Percentiles rank a stretch among this genome's conserved stretches.
phyloP scores from a whole-genome alignment of 2,329 filamentous ascomycete species.

The Ascochyta lentis region DNA sequence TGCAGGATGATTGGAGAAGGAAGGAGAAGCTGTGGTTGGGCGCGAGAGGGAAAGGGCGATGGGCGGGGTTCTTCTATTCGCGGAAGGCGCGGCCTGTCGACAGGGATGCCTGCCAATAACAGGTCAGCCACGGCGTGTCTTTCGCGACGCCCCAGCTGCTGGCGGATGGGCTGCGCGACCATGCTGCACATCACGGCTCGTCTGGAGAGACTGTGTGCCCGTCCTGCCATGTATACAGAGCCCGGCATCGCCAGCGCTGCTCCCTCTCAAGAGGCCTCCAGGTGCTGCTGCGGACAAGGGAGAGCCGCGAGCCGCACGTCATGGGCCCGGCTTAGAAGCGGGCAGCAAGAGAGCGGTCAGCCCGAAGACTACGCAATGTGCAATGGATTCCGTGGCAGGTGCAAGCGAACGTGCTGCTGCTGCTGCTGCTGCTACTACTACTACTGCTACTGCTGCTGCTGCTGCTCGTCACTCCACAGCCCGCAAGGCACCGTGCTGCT shows the following conservation, averaged over 20 bases:
- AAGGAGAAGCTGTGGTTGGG: constrained; percentile 36
- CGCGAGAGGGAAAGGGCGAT: constrained; percentile 28
- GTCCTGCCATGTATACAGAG: background rate
- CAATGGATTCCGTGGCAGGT: constrained; percentile 9
- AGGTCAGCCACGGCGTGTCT: constrained; percentile 20
- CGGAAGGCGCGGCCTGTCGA: constrained; percentile 16
- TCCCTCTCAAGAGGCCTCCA: background rate
- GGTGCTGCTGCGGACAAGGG: constrained; percentile 6
- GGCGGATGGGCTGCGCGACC: constrained; percentile 7
- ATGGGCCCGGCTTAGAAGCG: constrained; percentile 11
- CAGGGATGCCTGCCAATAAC: constrained; percentile 28
- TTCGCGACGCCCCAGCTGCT: constrained; percentile 12
- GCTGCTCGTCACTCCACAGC: constrained; percentile 4
- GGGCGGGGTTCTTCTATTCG: constrained; percentile 28
- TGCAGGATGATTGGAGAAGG: constrained; percentile 39
- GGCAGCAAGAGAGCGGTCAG: constrained; percentile 17
- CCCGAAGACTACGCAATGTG: constrained; percentile 16
- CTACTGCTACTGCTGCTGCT: background rate
- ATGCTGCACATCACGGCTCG: constrained; percentile 11
- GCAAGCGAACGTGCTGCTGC: constrained; percentile 11
- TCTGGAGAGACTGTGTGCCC: background rate
- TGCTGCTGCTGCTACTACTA: constrained; percentile 4
- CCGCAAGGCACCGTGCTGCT: constrained; percentile 1
- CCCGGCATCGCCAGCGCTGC: background rate
- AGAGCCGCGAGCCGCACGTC: constrained; percentile 12